Percentiles rank a stretch among this genome's conserved stretches.
phyloP scores from a whole-genome alignment of 768 basidiomycete species.

The Hericium coralloides region DNA sequence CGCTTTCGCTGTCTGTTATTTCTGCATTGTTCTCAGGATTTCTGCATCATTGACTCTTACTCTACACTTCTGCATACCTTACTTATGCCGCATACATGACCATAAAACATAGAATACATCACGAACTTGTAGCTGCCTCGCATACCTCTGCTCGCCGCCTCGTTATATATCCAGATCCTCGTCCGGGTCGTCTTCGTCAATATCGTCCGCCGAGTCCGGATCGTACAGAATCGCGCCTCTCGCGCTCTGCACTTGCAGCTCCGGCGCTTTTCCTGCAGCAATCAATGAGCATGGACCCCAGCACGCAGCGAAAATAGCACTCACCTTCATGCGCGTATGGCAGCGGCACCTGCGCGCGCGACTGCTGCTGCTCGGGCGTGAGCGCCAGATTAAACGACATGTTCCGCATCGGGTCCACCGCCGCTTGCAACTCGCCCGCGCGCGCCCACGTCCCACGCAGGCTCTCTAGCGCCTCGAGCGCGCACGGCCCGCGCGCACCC shows the following conservation, averaged over 20 bases:
- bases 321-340: constrained; percentile 86
- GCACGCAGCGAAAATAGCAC: constrained; percentile 3
- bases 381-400: constrained; percentile 85
- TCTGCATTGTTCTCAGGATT: neutral
- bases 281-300: neutral
- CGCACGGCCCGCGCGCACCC: constrained; percentile 32
- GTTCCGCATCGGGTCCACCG: constrained; percentile 55
- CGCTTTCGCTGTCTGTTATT: neutral
- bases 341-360: constrained; percentile 74
- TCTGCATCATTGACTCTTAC: no score
- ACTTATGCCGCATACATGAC: no score
- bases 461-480: constrained; percentile 40
- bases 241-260: constrained; percentile 18
- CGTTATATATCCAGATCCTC: constrained; percentile 80
- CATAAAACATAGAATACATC: no score
- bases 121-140: no score
- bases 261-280: constrained; percentile 26
- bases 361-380: constrained; percentile 72
- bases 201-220: constrained; percentile 88
- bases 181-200: constrained; percentile 94
- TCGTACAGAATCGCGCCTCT: constrained; percentile 70
- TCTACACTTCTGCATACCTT: no score
- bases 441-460: constrained; percentile 41
- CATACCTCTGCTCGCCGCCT: neutral
- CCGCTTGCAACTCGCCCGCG: constrained; percentile 22